Conservation (phyloP, 1,139 yeast genomes). For the Yamadazyma spencermartinsiae region DNA sequence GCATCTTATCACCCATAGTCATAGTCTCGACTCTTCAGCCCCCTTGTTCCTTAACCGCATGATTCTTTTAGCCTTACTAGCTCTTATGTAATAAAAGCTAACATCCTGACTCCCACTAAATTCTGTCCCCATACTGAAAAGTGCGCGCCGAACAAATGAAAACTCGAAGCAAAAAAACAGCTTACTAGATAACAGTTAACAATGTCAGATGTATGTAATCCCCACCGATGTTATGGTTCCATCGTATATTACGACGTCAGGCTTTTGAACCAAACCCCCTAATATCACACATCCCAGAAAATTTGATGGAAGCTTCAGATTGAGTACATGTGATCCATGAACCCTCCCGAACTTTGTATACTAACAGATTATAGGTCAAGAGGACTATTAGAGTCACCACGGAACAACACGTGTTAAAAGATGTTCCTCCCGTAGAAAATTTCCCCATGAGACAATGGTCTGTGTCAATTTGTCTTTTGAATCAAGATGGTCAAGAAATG, state of each 20-base stretch:
- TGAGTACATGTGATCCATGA: too few relatives aligned
- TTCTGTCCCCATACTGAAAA: not conserved
- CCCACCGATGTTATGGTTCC: too few relatives aligned
- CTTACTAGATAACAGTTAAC: not conserved
- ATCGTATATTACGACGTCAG: too few relatives aligned
- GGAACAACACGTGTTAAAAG: constrained; percentile 78
- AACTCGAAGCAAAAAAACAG: not conserved
- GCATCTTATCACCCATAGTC: constrained; percentile 7
- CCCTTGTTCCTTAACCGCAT: not conserved
- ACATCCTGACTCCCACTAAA: not conserved
- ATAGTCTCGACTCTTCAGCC: not conserved
- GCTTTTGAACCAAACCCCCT: too few relatives aligned
- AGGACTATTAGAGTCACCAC: constrained; percentile 90
- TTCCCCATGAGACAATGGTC: constrained; percentile 98
- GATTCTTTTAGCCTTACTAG: not conserved
- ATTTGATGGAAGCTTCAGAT: too few relatives aligned
- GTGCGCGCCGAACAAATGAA: not conserved
- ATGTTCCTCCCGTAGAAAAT: constrained; percentile 84
- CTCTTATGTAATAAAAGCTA: not conserved
- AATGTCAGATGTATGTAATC: constrained; percentile 18
- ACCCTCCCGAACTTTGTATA: constrained; percentile 4
- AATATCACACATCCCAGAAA: too few relatives aligned
- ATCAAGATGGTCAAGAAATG: constrained; percentile 76
- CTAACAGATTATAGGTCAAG: constrained; percentile 52
- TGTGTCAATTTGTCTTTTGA: constrained; percentile 71